Evolutionary conservation across 2,329 filamentous ascomycete species (phyloP), one percentile per base, ranked within the genome.

Genomic region (Podosphaera fusca): DNA sequence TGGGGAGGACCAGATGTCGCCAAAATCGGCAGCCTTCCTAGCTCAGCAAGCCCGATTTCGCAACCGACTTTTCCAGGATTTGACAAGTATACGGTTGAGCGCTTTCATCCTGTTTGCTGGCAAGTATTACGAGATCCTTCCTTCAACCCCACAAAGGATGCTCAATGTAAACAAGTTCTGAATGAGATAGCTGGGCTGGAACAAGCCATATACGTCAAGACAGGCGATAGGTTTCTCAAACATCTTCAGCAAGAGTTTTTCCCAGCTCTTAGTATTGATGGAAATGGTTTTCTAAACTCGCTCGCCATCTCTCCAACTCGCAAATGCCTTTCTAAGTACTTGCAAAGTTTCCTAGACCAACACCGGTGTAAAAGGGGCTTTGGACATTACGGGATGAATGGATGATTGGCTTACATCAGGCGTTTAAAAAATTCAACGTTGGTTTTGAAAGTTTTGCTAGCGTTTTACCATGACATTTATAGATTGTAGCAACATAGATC

Each of bases 51-150:
- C 9, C 70, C 73, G 3, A 73, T 74, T 1, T 73, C 79, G 3
- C 68, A 70, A 9, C 80, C 80, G 9, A 71, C 70, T 21, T 81
- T 98, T 34, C 86, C 89, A 1, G 90, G 92, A 5, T 98, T 98
- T 67, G 88, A 95, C 63, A 78, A 79, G 58, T 96, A 95, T 70
- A 84, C 95, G 70, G 85, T 96, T 58, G 80, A 85, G 49, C 80
- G 85, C 30, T 95, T 98, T 72, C 90, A 94, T 58, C 79, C 85
- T 0, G 76, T 94, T 6, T 89, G 85, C 68, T 98, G 92, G 92
- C 84, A 86, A 46, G 81, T 96, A 5, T 80, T 94, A 40, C 80
- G 80, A 45, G 84, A 89, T 50, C 75, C 84, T 4, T 77, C 77
- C 29, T 95, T 96, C 75, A 84, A 84, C 61, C 80, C 87, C 0